Evolutionary conservation across 1,284 basidiomycete genomes (phyloP), one percentile per base, ranked within the genome.

Genomic region (Ustilago esculenta): DNA sequence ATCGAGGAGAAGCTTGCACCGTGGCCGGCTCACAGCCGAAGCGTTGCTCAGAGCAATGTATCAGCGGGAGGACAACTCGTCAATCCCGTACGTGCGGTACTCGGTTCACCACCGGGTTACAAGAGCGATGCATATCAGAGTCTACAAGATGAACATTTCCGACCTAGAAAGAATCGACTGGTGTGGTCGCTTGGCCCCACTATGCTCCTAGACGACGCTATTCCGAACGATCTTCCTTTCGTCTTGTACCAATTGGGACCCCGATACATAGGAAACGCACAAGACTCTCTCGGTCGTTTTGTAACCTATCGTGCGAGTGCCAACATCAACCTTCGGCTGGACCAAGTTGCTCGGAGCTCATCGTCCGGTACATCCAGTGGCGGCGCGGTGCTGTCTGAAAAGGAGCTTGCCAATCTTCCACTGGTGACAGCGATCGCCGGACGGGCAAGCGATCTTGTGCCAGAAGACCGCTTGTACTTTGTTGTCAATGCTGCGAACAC

Each of bases 231-330:
- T n/a, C 33, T 80, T 18, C 68, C 73, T 5, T 53, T 72, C 23
- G 61, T 80, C 3, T 58, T 80, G 1, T 44, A 58, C 39, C 66
- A 73, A 57, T 59, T 80, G 5, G 59, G 55, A 2, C 54, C 66
- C n/a, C 49, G 60, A 23, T 80, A 79, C 49, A 45, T 51, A 4
- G 73, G 75, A 30, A 77, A 77, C 21, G 48, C 70, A 18, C 78
- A 80, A 34, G 75, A 73, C 46, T 61, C 71, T 17, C 67, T 81
- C 14, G 73, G 74, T 14, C 65, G 73, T 7, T 81, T 79, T 49
- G 49, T 81, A 10, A 71, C 77, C 2, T 78, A 78, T 36, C 45
- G 54, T 0, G 74, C 63, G 7, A 74, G 70, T 36, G 71, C 77
- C 10, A 59, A 52, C 36, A 58, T 81, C 51, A 75, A 78, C 21